Evolutionary conservation across 1,284 basidiomycete species (phyloP).

Genomic region (Albatrellus sp.): DNA sequence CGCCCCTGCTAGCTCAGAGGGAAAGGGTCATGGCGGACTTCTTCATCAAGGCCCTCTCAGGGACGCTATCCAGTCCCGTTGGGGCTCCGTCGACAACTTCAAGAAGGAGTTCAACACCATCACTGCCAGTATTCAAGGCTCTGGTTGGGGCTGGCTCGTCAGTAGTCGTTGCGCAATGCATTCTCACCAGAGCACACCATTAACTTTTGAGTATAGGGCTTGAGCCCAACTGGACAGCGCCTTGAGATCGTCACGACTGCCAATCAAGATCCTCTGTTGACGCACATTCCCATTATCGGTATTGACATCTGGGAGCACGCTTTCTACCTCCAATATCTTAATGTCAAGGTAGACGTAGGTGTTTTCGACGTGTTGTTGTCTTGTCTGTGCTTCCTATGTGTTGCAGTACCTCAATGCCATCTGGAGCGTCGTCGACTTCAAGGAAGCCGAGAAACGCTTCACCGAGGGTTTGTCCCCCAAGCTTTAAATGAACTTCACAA

Average conservation of each 20-base stretch:
- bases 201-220: slow-evolving; percentile 31
- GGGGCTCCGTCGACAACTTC: slow-evolving; percentile 70
- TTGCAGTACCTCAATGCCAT: slow-evolving; percentile 67
- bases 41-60: slow-evolving; percentile 67
- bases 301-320: slow-evolving; percentile 85
- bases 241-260: slow-evolving; percentile 71
- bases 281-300: slow-evolving; percentile 70
- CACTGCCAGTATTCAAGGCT: slow-evolving; percentile 78
- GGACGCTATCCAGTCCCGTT: slow-evolving; percentile 72
- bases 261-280: slow-evolving; percentile 84
- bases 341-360: slow-evolving; percentile 61
- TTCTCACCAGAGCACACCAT: background rate
- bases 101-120: slow-evolving; percentile 75
- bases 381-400: background rate
- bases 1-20: slow-evolving; percentile 44
- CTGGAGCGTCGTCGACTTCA: slow-evolving; percentile 76
- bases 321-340: slow-evolving; percentile 71
- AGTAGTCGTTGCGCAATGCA: slow-evolving; percentile 1
- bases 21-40: slow-evolving; percentile 48
- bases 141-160: slow-evolving; percentile 90
- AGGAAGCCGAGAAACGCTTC: slow-evolving; percentile 64
- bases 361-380: background rate
- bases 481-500: slow-evolving; percentile 11
- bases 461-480: slow-evolving; percentile 27
- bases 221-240: slow-evolving; percentile 46